Evolutionary conservation across 257 asterid genomes (phyloP), one percentile per base, ranked within the genome.

Genomic region (Primulina eburnea): DNA sequence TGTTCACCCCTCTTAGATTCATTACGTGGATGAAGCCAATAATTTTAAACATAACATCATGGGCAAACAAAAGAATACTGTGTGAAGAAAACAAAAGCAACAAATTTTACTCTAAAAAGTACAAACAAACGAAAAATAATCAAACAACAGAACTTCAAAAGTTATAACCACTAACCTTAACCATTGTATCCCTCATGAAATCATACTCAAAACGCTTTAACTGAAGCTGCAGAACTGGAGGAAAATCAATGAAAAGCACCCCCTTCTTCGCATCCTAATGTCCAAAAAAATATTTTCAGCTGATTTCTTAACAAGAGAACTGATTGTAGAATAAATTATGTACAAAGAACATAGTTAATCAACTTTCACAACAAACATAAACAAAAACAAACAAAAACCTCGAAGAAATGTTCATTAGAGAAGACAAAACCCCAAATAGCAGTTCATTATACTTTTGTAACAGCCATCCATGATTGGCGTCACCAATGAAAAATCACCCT

Each of bases 161-260:
- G 40, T 8, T 60, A 64, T 63, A 8, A 24, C 56, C 7, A 73
- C 97, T 78, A 67, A 89, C 96, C 96, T 89, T 89, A 57, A 89
- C 96, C 96, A 89, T 89, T 57, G 94, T 89, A 80, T 87, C 96
- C 57, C 96, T 83, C 94, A 89, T 89, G 76, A 89, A 89, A 78
- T 89, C 96, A 67, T 89, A 89, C 79, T 89, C 96, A 73, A 89
- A 89, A 64, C 96, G 84, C 87, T 89, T 89, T 70, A 89, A 84
- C 79, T 89, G 96, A 75, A 89, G 96, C 82, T 87, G 94, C 52
- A 89, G 90, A 62, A 89, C 94, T 34, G 96, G 96, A 76, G 96
- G 96, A 78, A 87, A 89, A 74, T 89, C 96, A 16, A 87, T 89
- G 79, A 89, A 89, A 61, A 87, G 83, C 70, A 89, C 96, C 56